These are phyloP conservation scores for Tolypocladium pustulatum DNA, from an alignment of 2,329 filamentous ascomycete genomes.

Conservation along the genomic window DNA sequence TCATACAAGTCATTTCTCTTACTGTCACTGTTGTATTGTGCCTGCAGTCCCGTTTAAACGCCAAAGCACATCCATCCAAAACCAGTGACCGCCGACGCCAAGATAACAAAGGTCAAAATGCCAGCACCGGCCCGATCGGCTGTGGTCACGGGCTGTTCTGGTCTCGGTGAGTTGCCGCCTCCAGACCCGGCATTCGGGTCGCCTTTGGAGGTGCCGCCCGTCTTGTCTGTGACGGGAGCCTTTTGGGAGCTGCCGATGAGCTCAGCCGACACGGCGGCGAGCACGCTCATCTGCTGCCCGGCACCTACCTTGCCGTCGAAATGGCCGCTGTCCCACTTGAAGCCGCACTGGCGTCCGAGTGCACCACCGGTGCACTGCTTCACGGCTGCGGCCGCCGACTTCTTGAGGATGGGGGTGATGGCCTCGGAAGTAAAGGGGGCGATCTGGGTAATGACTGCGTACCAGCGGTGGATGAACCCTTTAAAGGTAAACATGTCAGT, in stretches of 20 bases:
- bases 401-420: not conserved
- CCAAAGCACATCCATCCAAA: not conserved
- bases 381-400: not conserved
- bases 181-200: not conserved
- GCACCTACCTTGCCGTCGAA: not conserved
- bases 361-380: not conserved
- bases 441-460: not conserved
- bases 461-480: not conserved
- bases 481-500: not conserved
- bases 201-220: not conserved
- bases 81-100: not conserved
- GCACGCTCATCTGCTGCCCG: not conserved
- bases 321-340: not conserved
- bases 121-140: not conserved
- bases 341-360: not conserved
- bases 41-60: not conserved
- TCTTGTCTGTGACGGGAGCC: not conserved
- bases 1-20: not conserved
- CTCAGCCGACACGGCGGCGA: not conserved
- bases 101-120: not conserved
- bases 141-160: not conserved
- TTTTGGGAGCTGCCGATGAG: not conserved
- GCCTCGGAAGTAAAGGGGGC: not conserved
- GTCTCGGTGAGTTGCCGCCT: not conserved
- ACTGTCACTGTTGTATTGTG: no score